A percentile compares a stretch with the other conserved stretches of the same genome.
These are phyloP conservation scores for Penicillium oxalicum DNA, from an alignment of 2,329 filamentous ascomycete species.

Conservation along the genomic window DNA sequence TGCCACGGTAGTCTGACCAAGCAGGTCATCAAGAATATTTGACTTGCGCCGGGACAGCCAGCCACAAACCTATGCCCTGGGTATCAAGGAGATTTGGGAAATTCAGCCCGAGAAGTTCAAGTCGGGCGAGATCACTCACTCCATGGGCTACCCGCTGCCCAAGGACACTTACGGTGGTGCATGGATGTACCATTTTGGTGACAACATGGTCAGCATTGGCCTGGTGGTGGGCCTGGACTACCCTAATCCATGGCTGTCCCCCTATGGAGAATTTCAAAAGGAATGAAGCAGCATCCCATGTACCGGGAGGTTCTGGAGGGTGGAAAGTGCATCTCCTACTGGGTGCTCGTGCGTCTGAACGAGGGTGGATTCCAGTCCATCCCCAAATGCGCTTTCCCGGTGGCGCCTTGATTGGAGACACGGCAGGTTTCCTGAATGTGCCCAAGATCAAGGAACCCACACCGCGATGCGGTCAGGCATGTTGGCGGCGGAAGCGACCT, in stretches of 20 bases:
- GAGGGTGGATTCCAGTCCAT: conserved; percentile 98
- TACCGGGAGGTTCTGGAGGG: conserved; percentile 84
- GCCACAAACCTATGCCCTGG: conserved; percentile 90
- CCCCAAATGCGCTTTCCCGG: conserved; percentile 92
- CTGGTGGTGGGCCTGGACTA: conserved; percentile 93
- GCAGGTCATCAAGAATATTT: conserved; percentile 89
- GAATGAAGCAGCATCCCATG: conserved; percentile 95
- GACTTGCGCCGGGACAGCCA: conserved; percentile 83
- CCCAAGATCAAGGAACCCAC: conserved; percentile 97
- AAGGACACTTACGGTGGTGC: conserved; percentile 89
- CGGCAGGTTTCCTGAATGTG: conserved; percentile 92
- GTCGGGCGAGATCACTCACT: conserved; percentile 78
- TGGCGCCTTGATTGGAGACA: conserved; percentile 90
- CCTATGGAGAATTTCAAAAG: conserved; percentile 95
- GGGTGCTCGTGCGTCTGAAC: conserved; percentile 81
- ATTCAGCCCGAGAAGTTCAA: conserved; percentile 87
- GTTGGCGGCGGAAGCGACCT: conserved; percentile 88
- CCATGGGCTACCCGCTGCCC: conserved; percentile 85
- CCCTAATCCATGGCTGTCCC: conserved; percentile 90
- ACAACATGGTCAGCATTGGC: conserved; percentile 89
- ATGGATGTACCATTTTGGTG: conserved; percentile 99
- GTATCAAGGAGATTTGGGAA: conserved; percentile 97
- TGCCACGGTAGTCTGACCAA: conserved; percentile 95
- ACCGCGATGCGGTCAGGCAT: conserved; percentile 97
- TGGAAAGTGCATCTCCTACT: conserved; percentile 95